Evolutionary conservation across 805 yeast species (phyloP).

Genomic region (Sungouiella blattae): DNA sequence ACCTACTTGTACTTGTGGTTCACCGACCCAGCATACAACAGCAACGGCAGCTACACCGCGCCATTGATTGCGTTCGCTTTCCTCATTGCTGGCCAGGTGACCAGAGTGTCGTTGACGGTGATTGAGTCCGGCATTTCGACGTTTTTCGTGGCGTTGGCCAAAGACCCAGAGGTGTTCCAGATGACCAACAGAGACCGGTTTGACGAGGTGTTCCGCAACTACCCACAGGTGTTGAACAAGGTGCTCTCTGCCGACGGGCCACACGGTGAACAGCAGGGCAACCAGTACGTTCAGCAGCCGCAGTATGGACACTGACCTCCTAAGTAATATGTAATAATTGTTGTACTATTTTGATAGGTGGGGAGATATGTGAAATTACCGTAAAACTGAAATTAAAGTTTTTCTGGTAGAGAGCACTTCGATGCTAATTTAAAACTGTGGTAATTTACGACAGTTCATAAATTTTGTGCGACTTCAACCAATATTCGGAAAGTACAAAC

Average conservation of each 20-base stretch:
- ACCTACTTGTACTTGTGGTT: constrained; percentile 63
- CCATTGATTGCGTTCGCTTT: constrained; percentile 73
- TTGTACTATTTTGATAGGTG: too few species aligned
- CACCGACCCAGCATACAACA: constrained; percentile 65
- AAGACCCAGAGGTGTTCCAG: constrained; percentile 80
- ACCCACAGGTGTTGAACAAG: constrained; percentile 66
- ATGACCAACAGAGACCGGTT: constrained; percentile 65
- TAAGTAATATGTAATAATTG: too few species aligned
- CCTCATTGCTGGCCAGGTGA: constrained; percentile 70
- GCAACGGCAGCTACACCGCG: constrained; percentile 58
- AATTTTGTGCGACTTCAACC: too few species aligned
- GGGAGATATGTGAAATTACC: too few species aligned
- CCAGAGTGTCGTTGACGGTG: constrained; percentile 67
- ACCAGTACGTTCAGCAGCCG: constrained; percentile 12
- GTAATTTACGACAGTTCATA: too few species aligned
- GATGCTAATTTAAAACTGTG: too few species aligned
- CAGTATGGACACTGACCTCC: too few species aligned
- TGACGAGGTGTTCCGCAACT: constrained; percentile 59
- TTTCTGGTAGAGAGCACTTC: too few species aligned
- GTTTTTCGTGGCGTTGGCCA: constrained; percentile 76
- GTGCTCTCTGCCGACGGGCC: constrained; percentile 14
- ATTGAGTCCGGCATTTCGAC: constrained; percentile 81
- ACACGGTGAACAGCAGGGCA: constrained; percentile 7
- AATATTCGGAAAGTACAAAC: too few species aligned
- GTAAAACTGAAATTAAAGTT: too few species aligned